A percentile compares a stretch with the other conserved stretches of the same genome.
phyloP scores from a whole-genome alignment of 345 rosid genomes.

The Erodium maritimum region DNA sequence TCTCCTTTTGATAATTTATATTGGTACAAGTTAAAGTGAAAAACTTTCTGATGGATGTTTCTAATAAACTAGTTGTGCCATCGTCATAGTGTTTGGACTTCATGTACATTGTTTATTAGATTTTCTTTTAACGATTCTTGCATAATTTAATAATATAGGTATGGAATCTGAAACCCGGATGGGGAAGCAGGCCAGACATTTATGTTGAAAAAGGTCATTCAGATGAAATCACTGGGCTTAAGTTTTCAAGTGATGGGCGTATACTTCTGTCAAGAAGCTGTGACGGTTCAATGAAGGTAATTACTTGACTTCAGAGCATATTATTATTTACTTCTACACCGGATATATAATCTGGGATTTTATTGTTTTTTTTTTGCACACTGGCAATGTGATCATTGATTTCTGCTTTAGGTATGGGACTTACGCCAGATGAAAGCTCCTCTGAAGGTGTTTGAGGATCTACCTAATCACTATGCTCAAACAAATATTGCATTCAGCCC shows the following conservation, averaged over 20 bases:
- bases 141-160: background rate
- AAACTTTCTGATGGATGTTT: background rate
- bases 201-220: slow-evolving; percentile 69
- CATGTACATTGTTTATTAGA: too few species aligned
- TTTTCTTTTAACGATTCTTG: background rate
- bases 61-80: slow-evolving; percentile 1
- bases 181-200: slow-evolving; percentile 97
- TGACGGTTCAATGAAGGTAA: slow-evolving; percentile 85
- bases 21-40: background rate
- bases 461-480: slow-evolving; percentile 81
- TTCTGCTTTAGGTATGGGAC: slow-evolving; percentile 72
- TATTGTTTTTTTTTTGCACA: background rate
- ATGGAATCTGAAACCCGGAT: slow-evolving; percentile 81
- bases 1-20: background rate
- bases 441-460: slow-evolving; percentile 75
- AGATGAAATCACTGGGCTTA: slow-evolving; percentile 81
- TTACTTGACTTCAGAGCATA: background rate
- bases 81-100: slow-evolving; percentile 42
- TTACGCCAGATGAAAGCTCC: slow-evolving; percentile 67
- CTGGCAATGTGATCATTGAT: background rate
- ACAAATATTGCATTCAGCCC: slow-evolving; percentile 92
- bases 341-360: background rate
- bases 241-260: slow-evolving; percentile 81
- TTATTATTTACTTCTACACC: slow-evolving; percentile 1
- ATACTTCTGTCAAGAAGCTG: slow-evolving; percentile 74